Evolutionary conservation across 495 filamentous ascomycete species (phyloP), one percentile per base, ranked within the genome.

Genomic region (Ramalina peruviana): DNA sequence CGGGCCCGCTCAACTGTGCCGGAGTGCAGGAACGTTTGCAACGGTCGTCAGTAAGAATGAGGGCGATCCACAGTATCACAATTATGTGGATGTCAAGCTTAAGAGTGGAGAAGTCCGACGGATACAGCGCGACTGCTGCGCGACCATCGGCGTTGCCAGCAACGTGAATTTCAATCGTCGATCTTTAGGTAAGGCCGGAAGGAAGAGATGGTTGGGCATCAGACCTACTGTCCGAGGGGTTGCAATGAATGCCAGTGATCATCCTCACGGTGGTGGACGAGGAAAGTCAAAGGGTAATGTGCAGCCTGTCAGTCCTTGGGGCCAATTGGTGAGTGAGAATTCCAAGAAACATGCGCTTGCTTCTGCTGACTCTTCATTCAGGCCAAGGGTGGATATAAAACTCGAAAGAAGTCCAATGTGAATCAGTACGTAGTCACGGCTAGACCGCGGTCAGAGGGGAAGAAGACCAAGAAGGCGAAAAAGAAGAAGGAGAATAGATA

Each of bases 241-340:
- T 59, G 92, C 92, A 17, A 98, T 98, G 92, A 98, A 98, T 66
- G 88, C 89, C 52, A 77, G 70, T 53, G 93, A 98, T 57, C 92
- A 98, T 77, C 89, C 92, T 57, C 92, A 98, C 67, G 92, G 92
- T 76, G 92, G 92, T 82, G 92, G 92, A 63, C 76, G 93, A 71
- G 92, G 92, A 63, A 98, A 98, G 72, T 94, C 87, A 21, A 97
- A 98, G 83, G 89, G 92, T 74, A 97, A 97, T 65, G 76, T 85
- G 49, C 71, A 92, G 62, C 89, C 93, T 40, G 85, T 88, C 62
- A 94, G 86, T 70, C 88, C 88, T 52, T 98, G 92, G 92, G 93
- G 93, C 59, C 81, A 78, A 62, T 88, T 87, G 67, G 88, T 94
- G 83, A 65, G 86, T 77, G 36, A 13, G 48, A 25, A 46, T 47